These are phyloP conservation scores for Sarcocystis neurona DNA, from an alignment of 169 alveolate genomes.

Conservation along the genomic window DNA sequence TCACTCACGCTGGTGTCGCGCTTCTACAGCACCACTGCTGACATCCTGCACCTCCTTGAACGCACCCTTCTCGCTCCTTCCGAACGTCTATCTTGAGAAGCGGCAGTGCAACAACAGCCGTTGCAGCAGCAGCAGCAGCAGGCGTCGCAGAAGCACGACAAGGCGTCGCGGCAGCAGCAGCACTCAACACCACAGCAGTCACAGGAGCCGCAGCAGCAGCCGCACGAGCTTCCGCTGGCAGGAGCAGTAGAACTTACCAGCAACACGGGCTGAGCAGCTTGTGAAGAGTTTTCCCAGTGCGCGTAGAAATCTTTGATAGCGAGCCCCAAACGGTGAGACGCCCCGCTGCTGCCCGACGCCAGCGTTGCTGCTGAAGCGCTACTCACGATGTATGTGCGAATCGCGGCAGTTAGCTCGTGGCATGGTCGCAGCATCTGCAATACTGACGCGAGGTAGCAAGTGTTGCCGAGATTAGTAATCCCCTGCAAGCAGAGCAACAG, in stretches of 20 bases:
- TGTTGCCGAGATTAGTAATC: slow-evolving; percentile 92
- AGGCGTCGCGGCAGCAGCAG: not conserved
- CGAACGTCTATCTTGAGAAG: too few species aligned
- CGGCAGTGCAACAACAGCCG: not conserved
- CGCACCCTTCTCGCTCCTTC: too few species aligned
- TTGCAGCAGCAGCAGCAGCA: not conserved
- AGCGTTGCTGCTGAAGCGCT: slow-evolving; percentile 32
- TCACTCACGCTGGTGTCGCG: too few species aligned
- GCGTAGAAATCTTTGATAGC: slow-evolving; percentile 52
- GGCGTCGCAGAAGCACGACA: not conserved
- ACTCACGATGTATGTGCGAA: slow-evolving; percentile 52
- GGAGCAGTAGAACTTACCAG: slow-evolving; percentile 14
- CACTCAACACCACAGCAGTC: not conserved
- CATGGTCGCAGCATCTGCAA: slow-evolving; percentile 83
- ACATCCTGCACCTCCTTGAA: too few species aligned
- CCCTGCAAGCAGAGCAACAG: too few species aligned
- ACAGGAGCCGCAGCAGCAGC: not conserved
- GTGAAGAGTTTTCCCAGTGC: slow-evolving; percentile 42
- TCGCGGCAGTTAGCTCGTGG: slow-evolving; percentile 74
- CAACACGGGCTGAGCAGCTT: slow-evolving; percentile 48
- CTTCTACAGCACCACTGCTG: too few species aligned
- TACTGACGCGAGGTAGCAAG: slow-evolving; percentile 93
- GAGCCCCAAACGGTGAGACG: slow-evolving; percentile 34
- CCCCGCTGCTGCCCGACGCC: slow-evolving; percentile 46
- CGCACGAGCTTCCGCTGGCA: not conserved